Base-by-base conservation (phyloP, 805 yeast species). In the Yamadazyma nakazawae region DNA sequence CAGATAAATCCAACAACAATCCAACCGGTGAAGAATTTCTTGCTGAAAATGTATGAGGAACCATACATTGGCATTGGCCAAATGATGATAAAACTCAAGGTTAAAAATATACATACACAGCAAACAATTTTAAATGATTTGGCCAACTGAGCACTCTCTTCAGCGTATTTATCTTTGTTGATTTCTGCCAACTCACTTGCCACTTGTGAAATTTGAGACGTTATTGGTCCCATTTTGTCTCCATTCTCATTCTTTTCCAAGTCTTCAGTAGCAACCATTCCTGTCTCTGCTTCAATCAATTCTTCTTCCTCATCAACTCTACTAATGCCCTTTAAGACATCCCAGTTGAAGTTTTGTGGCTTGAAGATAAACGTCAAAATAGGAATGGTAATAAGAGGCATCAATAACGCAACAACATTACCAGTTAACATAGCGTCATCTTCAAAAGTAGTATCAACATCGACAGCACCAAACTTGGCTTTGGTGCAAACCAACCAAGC, bases 11-110 rank as follows among this genome's bases (percentile, higher is more conserved):
- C 81, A 26, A 89, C 95, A 32, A 76, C 80, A 41, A 90, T 78
- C 96, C 96, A 90, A 38, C 96, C 96, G 6, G 94, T 86, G 66
- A 89, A 90, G 68, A 88, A 88, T 47, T 63, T 66, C 63, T 79
- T 82, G 44, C 88, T 80, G 66, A 89, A 90, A 35, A 89, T 72
- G 60, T 89, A 89, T 2, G 78, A 75, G 4, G 84, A 60, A 28
- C 96, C 97, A 63, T 84, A 89, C 94, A 90, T 84, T 54, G 97
- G 96, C 89, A 89, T 86, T 58, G 97, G 97, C 94, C 95, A 88
- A 26, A 89, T 59, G 21, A 90, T 76, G 28, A 89, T 67, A 42
- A 89, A 68, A 40, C 84, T 73, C 8, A 88, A 54, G 5, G 88
- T 81, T 54, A 88, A 73, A 37, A 77, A 67, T 2, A 79, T 63